Evolutionary conservation across 176 grass and related monocot species (phyloP), one percentile per base, ranked within the genome.

Genomic region (Ananas comosus): DNA sequence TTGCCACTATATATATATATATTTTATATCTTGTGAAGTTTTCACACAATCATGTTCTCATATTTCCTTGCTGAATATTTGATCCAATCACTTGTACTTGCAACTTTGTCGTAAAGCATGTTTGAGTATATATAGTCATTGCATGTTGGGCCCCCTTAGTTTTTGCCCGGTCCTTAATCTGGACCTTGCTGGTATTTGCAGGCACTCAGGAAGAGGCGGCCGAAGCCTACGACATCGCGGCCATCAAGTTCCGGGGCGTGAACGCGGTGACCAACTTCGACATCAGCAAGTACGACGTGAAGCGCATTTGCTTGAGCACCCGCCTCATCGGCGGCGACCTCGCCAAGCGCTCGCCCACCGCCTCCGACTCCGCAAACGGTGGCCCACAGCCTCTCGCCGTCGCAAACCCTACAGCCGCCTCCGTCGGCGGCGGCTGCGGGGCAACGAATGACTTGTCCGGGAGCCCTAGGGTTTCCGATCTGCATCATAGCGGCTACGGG

Each of bases 121-220:
- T 42, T 42, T 6, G 4, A 42, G 5, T 42, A 42, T 42, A 42
- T 42, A 23, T 23, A 23, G 22, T 42, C 33, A 42, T 42, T 42
- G 33, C 33, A 7, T 42, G 33, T 42, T 42, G 33, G 33, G 33
- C 33, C 33, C 29, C n/a, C 33, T 42, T 6, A 42, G 4, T 7
- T 42, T 0, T 42, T 42, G 33, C 33, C 33, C 5, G 0, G 33
- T 6, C 5, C 33, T 42, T 42, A 42, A 42, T 61, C 9, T 61
- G 9, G 16, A 18, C 19, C 3, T 61, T 9, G 0, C 17, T 21
- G 56, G n/a, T 10, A 67, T 10, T 22, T 50, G 59, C 71, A 96
- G 92, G 92, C 64, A 96, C 92, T n/a, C 92, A 96, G 67, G 92
- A 96, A 82, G 92, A 96, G 70, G 92, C 92, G 1, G 92, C 92